These are phyloP conservation scores for Citrullus amarus DNA, from an alignment of 306 rosid genomes.

Conservation along the genomic window DNA sequence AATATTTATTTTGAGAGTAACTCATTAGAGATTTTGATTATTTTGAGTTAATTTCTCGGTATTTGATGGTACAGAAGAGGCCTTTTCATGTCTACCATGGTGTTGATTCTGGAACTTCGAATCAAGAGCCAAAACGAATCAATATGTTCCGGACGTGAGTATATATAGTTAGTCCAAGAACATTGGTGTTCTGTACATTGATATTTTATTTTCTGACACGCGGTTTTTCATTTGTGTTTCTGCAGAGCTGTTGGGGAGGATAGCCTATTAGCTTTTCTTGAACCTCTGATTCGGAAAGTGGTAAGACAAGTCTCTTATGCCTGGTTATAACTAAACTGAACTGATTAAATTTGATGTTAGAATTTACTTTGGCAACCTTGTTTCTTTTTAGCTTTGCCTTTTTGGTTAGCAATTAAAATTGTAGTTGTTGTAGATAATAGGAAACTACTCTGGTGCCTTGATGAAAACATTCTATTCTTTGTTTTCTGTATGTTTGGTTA, in stretches of 20 bases:
- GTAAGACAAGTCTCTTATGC: neutral
- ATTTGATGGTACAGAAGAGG: conserved; percentile 16
- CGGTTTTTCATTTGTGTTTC: neutral
- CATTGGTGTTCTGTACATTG: neutral
- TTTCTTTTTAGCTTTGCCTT: neutral
- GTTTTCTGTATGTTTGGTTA: neutral
- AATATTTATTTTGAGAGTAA: neutral
- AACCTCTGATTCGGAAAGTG: conserved; percentile 9
- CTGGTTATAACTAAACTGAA: neutral
- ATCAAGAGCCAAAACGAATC: neutral
- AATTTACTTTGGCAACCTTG: neutral
- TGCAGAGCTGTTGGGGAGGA: conserved; percentile 5
- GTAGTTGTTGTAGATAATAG: neutral
- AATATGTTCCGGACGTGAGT: neutral
- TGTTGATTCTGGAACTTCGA: neutral
- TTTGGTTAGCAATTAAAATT: neutral
- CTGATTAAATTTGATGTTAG: neutral
- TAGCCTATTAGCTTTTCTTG: neutral
- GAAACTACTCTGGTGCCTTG: neutral
- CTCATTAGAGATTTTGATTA: neutral
- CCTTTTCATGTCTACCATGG: neutral
- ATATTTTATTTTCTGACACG: neutral
- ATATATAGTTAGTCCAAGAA: neutral
- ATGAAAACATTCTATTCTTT: neutral
- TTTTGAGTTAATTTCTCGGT: neutral